Evolutionary conservation across 768 basidiomycete genomes (phyloP).

Genomic region (Solioccasus polychromus): DNA sequence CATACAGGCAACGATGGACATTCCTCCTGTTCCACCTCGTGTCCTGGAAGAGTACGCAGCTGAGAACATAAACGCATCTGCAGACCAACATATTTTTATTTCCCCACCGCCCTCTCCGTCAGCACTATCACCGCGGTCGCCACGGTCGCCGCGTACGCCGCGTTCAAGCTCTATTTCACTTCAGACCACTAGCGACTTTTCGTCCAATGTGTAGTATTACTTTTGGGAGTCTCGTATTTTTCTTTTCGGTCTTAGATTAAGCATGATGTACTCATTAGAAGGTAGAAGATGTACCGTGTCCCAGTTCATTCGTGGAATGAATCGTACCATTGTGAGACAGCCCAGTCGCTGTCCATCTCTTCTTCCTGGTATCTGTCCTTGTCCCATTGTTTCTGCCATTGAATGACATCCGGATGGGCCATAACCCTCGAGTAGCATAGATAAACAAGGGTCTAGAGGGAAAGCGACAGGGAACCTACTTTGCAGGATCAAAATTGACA

Average conservation of each 20-base stretch:
- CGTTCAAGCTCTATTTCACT: conserved; percentile 15
- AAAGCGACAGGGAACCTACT: conserved; percentile 15
- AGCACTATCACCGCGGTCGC: conserved; percentile 9
- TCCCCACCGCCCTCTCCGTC: conserved; percentile 23
- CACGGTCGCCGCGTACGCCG: too few relatives aligned
- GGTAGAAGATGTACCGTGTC: neutral
- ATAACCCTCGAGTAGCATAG: conserved; percentile 26
- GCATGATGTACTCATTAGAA: conserved; percentile 4
- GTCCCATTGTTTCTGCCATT: conserved; percentile 31
- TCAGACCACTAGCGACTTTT: conserved; percentile 4
- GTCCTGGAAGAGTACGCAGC: conserved; percentile 21
- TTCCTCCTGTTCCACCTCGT: conserved; percentile 29
- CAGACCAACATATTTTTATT: conserved; percentile 8
- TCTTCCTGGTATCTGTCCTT: conserved; percentile 26
- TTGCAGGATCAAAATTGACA: conserved; percentile 33
- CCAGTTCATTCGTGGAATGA: conserved; percentile 24
- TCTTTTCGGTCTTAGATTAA: neutral
- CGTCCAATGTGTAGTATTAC: conserved; percentile 13
- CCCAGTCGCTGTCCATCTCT: conserved; percentile 34
- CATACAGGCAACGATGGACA: conserved; percentile 36
- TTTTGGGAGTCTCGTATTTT: conserved; percentile 3
- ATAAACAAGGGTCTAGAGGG: neutral
- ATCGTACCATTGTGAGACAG: conserved; percentile 30
- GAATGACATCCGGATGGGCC: conserved; percentile 35
- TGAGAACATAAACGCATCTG: conserved; percentile 1